Conservation (phyloP, 441 rosid genomes). For the Arabidopsis lyrata region DNA sequence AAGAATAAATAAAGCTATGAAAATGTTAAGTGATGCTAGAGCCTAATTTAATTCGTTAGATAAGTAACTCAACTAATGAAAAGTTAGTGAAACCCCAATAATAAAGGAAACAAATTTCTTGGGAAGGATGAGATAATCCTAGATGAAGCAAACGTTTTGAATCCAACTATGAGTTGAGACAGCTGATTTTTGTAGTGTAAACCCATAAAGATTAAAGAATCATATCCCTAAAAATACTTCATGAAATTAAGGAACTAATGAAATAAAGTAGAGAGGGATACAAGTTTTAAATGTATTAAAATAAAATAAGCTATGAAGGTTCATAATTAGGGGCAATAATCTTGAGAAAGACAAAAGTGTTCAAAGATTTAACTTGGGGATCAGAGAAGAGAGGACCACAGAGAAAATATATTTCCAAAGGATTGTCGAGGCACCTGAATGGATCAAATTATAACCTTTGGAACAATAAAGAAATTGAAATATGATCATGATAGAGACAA, state of each 20-base stretch:
- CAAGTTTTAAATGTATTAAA: not conserved
- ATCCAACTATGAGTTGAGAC: not conserved
- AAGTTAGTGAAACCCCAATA: slow-evolving; percentile 12
- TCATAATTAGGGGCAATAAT: slow-evolving; percentile 40
- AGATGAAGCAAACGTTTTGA: too few relatives aligned
- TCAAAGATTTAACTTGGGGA: slow-evolving; percentile 59
- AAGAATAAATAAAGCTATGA: not conserved
- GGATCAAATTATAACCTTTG: slow-evolving; percentile 30
- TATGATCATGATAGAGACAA: slow-evolving; percentile 44
- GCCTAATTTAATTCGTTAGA: slow-evolving; percentile 15
- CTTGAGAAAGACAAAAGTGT: slow-evolving; percentile 60
- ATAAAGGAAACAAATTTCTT: not conserved
- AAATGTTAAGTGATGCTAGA: slow-evolving; percentile 27
- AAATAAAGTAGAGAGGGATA: slow-evolving; percentile 17
- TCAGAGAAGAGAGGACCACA: slow-evolving; percentile 62
- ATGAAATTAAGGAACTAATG: slow-evolving; percentile 38
- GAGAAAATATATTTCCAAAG: slow-evolving; percentile 10
- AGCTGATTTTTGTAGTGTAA: not conserved
- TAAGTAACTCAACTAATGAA: slow-evolving; percentile 25
- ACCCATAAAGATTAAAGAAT: slow-evolving; percentile 10
- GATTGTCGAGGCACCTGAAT: slow-evolving; percentile 44
- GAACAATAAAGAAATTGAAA: slow-evolving; percentile 18
- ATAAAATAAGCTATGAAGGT: slow-evolving; percentile 23
- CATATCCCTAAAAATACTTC: slow-evolving; percentile 25
- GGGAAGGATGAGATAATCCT: not conserved